phyloP scores from a whole-genome alignment of 2,329 filamentous ascomycete genomes.

The Alternaria viburni region DNA sequence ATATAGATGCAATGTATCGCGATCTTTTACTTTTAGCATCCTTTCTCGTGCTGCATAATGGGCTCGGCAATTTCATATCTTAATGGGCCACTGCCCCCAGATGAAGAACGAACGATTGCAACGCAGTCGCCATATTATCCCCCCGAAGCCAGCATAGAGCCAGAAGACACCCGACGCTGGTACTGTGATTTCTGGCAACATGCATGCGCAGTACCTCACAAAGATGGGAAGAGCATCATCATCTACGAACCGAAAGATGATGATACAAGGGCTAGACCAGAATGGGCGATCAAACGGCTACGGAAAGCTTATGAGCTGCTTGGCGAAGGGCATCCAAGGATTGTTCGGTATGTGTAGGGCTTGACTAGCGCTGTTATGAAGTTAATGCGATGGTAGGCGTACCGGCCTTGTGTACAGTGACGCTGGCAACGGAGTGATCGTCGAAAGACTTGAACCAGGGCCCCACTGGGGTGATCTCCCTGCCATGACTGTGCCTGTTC shows the following conservation, averaged over 20 bases:
- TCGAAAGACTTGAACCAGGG: constrained; percentile 6
- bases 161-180: background rate
- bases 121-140: no score
- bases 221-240: background rate
- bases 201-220: background rate
- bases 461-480: background rate
- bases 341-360: background rate
- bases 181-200: background rate
- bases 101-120: background rate
- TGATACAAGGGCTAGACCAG: background rate
- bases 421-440: background rate
- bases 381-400: background rate
- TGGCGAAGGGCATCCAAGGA: background rate
- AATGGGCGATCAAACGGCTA: background rate
- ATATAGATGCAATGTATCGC: background rate
- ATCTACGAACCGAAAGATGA: background rate
- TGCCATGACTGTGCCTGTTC: constrained; percentile 5
- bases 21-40: background rate
- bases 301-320: background rate
- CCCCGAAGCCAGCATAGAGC: background rate
- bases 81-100: background rate
- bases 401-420: background rate
- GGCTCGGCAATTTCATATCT: background rate
- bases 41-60: background rate
- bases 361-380: no score